Evolutionary conservation across 2,329 filamentous ascomycete species (phyloP), one percentile per base, ranked within the genome.

Genomic region (Alternaria atra): DNA sequence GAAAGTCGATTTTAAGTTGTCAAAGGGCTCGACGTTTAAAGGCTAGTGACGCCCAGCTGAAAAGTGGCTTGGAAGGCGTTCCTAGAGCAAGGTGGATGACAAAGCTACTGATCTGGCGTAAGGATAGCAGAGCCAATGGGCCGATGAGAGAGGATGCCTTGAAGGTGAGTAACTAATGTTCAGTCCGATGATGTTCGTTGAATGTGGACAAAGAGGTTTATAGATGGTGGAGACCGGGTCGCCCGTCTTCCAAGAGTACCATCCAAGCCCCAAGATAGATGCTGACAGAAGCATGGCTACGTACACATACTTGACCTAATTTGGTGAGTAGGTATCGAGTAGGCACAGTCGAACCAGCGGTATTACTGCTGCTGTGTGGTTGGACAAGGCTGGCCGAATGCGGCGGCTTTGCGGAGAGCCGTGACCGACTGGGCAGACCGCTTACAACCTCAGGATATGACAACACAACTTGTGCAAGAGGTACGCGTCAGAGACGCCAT

Each of bases 401-500:
- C 63, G 68, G 69, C 69, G 66, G 60, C 58, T 61, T 48, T 52
- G 73, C 67, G 73, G 73, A 73, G 72, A 75, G 61, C 73, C 70
- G 69, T 64, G 40, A 34, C 61, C 44, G 55, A 58, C 44, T 62
- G 64, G 53, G 61, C 52, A 62, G 66, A 42, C 6, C 13, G 46
- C 32, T 37, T 27, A 48, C 53, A 60, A 63, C 61, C 47, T 63
- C 58, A 68, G 35, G 53, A 63, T 47, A 40, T 54, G 60, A 63
- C 63, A 64, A 52, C 58, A 58, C 23, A 42, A 51, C n/a, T 50
- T 25, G 39, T 25, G 42, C 57, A 52, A 60, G 44, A 66, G 63
- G 50, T 69, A 75, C 73, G 73, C 73, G 74, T 77, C 70, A 76
- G 67, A 61, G 53, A 60, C 54, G 57, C 58, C 43, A 52, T 52